Evolutionary conservation across 225 moss, liverwort and hornwort species (phyloP).

Genomic region (Climacium dendroides): DNA sequence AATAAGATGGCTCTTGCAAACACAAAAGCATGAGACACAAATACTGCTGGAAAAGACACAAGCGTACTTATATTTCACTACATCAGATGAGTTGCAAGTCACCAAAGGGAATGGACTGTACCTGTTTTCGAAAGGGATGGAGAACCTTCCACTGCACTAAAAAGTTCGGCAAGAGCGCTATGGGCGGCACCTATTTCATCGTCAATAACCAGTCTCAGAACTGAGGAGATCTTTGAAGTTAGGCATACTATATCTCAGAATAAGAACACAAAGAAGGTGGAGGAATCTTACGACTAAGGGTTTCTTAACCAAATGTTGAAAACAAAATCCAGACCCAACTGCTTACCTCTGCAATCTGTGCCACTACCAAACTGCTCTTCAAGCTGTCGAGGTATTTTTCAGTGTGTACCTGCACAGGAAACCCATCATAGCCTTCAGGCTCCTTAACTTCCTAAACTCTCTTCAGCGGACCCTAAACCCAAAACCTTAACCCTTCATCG

Average conservation of each 20-base stretch:
- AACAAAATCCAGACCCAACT: neutral
- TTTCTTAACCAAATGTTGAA: neutral
- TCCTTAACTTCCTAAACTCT: neutral
- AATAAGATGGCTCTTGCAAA: neutral
- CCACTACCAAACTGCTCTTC: constrained; percentile 62
- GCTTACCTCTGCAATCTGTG: constrained; percentile 71
- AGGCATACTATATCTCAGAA: neutral
- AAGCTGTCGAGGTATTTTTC: constrained; percentile 68
- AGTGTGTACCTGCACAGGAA: constrained; percentile 60
- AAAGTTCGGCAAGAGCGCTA: constrained; percentile 67
- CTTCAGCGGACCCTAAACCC: neutral
- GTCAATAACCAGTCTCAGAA: neutral
- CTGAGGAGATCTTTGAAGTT: neutral
- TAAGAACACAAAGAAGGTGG: neutral
- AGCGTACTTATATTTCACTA: neutral
- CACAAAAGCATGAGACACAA: neutral
- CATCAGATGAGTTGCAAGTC: neutral
- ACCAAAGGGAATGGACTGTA: neutral
- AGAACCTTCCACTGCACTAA: constrained; percentile 73
- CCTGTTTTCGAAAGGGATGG: constrained; percentile 90
- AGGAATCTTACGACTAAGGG: neutral
- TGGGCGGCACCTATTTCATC: constrained; percentile 58
- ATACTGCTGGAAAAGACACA: neutral
- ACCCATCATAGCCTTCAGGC: neutral
- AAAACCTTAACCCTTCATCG: no score